Conservation (phyloP, 495 filamentous ascomycete genomes). For the Aspergillus egyptiacus region DNA sequence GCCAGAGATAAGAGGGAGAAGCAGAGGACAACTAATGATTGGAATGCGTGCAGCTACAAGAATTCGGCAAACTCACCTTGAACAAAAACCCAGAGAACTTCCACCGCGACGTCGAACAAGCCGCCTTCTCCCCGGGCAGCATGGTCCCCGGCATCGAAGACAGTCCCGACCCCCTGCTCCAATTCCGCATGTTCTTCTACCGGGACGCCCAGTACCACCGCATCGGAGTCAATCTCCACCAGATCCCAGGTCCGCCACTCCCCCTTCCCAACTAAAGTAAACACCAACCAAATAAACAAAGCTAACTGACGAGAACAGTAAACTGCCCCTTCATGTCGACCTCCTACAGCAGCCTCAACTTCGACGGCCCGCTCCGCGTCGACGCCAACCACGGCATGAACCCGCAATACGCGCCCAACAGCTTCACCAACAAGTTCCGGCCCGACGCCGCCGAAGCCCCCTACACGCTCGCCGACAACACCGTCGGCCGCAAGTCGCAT, state of each 20-base stretch:
- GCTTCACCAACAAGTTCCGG: slow-evolving; percentile 50
- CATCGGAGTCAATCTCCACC: slow-evolving; percentile 45
- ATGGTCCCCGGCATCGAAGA: slow-evolving; percentile 48
- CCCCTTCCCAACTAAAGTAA: not conserved
- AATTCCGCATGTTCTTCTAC: slow-evolving; percentile 49
- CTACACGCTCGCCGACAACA: slow-evolving; percentile 43
- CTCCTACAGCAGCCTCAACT: slow-evolving; percentile 37
- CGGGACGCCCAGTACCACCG: slow-evolving; percentile 47
- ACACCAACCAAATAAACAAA: not conserved
- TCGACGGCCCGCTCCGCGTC: slow-evolving; percentile 38
- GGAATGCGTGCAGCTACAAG: slow-evolving; percentile 2
- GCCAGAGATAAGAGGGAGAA: too few species aligned
- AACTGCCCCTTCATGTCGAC: slow-evolving; percentile 48
- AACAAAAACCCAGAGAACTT: slow-evolving; percentile 70
- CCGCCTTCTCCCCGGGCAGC: slow-evolving; percentile 43
- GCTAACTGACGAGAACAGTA: slow-evolving; percentile 10
- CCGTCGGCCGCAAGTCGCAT: slow-evolving; percentile 48
- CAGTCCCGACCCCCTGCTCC: slow-evolving; percentile 43
- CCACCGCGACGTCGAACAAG: slow-evolving; percentile 52
- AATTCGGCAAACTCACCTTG: slow-evolving; percentile 57
- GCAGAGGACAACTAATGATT: not conserved
- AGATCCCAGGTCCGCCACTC: slow-evolving; percentile 29
- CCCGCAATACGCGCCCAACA: slow-evolving; percentile 52
- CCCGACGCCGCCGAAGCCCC: slow-evolving; percentile 50
- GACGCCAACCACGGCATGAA: slow-evolving; percentile 37